Base-by-base conservation (phyloP, 140 eudicot genomes). In the Ambrosia hybrid region DNA sequence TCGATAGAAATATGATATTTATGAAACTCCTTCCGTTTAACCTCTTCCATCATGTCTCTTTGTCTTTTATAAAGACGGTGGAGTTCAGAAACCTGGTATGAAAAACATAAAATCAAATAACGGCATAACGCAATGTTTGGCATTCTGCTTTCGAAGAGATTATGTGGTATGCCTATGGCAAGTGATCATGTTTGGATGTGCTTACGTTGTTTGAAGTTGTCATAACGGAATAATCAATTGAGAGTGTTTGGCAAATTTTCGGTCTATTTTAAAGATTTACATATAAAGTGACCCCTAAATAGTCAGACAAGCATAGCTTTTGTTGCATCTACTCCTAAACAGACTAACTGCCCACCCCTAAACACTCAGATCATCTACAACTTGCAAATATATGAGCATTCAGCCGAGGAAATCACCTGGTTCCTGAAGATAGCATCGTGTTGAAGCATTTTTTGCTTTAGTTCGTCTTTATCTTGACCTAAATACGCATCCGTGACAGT, bases 41-140 rank as follows among this genome's bases (percentile, higher is more conserved):
- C 67, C 67, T 93, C 99, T 74, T 93, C 97, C 97, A 93, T 93
- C 87, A 93, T 72, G 78, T 93, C 96, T 83, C 94, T 84, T 71
- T 93, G 99, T 78, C 90, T 86, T 81, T 79, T 85, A 82, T 93
- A 93, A 33, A 93, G 96, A 39, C 99, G 97, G 76, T 93, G 99
- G 52, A 93, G 96, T 78, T 93, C 99, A 55, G 53, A 75, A 62
- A 91, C 95, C 97, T 91, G 70, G 59, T 73, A 66, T 37, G 38
- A 3, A 15, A 51, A 55, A 69, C 73, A 73, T 3, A 53, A 70
- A 52, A 6, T 21, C 53, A 48, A 21, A 21, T 21, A 21, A n/a
- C n/a, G n/a, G n/a, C n/a, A 9, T 46, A 46, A 48, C 0, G 53
- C 13, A 9, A 48, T 2, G 53, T 48, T 48, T 48, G 1, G 53